A percentile compares a stretch with the other conserved stretches of the same genome.
Conservation (phyloP, 2,329 filamentous ascomycete genomes). For the Bipolaris zeicola region DNA sequence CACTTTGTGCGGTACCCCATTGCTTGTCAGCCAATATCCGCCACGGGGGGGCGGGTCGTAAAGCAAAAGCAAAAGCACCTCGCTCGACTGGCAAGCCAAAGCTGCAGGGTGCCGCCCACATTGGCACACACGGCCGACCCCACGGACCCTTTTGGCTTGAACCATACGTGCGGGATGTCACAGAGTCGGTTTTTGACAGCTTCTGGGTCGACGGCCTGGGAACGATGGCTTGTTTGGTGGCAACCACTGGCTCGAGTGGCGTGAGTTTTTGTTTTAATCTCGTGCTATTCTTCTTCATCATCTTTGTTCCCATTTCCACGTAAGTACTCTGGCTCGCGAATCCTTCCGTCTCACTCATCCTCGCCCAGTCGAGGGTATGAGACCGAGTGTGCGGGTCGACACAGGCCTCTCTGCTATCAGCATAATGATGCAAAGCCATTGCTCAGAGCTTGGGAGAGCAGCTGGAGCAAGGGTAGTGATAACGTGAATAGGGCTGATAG, state of each 20-base stretch:
- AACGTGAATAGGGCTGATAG: conserved; percentile 26
- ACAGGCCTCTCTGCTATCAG: conserved; percentile 14
- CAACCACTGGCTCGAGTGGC: conserved; percentile 1
- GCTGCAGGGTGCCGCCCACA: conserved; percentile 26
- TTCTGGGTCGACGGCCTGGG: neutral
- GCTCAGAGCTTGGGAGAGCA: conserved; percentile 9
- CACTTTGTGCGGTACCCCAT: neutral
- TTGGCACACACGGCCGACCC: conserved; percentile 5
- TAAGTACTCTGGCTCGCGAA: no score
- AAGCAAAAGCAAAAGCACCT: conserved; percentile 4
- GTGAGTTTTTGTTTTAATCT: neutral
- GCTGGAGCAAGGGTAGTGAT: conserved; percentile 17
- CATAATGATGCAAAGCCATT: conserved; percentile 18
- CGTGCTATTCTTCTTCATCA: conserved; percentile 1
- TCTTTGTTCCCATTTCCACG: neutral
- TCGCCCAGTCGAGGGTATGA: no score
- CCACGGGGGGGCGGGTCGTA: conserved; percentile 18
- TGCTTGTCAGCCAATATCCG: conserved; percentile 34
- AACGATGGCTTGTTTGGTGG: neutral
- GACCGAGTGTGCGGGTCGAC: neutral
- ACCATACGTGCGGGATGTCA: conserved; percentile 39
- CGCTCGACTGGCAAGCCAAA: conserved; percentile 8
- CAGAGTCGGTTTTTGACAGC: neutral
- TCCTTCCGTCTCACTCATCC: no score
- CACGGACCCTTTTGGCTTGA: conserved; percentile 14